Evolutionary conservation across 1,284 basidiomycete genomes (phyloP).

Genomic region (Fistulinella cinereoalba): DNA sequence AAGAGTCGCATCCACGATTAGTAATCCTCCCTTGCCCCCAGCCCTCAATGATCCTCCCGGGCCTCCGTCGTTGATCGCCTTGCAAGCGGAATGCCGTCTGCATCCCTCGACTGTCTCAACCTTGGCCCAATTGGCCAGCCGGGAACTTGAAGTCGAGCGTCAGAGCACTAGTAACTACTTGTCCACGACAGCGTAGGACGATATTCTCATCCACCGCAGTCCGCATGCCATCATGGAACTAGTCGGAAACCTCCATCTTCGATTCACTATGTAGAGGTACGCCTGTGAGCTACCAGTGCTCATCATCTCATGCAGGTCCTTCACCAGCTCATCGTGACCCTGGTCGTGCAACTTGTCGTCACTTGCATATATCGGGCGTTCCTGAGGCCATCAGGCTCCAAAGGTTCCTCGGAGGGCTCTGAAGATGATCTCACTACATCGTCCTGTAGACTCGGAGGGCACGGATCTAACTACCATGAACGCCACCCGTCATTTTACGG

Average conservation of each 20-base stretch:
- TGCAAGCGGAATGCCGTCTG: too few relatives aligned
- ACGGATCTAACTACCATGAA: background rate
- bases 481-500: background rate
- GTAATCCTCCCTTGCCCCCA: too few relatives aligned
- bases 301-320: background rate
- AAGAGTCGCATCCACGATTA: too few relatives aligned
- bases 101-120: too few relatives aligned
- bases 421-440: constrained; percentile 11
- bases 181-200: constrained; percentile 13
- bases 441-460: background rate
- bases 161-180: too few relatives aligned
- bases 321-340: background rate
- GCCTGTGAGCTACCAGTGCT: background rate
- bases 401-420: constrained; percentile 2
- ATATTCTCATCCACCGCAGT: constrained; percentile 7
- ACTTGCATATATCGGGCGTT: constrained; percentile 6
- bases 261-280: constrained; percentile 8
- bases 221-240: constrained; percentile 2
- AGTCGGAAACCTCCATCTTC: background rate
- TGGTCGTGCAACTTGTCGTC: constrained; percentile 16
- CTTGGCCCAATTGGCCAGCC: too few relatives aligned
- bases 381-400: background rate
- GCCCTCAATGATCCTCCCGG: too few relatives aligned
- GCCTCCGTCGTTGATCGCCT: too few relatives aligned
- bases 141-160: too few relatives aligned